Conservation (phyloP, 306 rosid genomes). For the Oxytropis ochrocephala region DNA sequence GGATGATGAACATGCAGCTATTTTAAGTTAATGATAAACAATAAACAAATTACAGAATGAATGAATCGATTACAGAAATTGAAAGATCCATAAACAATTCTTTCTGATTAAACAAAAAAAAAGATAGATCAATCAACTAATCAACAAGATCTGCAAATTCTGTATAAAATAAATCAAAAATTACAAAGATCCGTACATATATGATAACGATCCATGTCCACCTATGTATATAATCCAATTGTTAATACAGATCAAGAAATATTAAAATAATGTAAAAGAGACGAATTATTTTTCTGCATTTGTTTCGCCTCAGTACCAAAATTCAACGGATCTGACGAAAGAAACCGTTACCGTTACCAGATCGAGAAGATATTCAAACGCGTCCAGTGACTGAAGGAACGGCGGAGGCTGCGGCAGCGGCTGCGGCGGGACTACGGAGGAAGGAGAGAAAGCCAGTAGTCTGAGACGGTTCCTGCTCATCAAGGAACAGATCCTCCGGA, state of each 20-base stretch:
- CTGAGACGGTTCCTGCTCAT: constrained; percentile 48
- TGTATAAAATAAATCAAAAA: constrained; percentile 17
- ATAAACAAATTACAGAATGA: neutral
- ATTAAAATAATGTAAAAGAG: neutral
- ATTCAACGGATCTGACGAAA: constrained; percentile 19
- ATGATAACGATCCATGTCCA: constrained; percentile 17
- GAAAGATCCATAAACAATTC: constrained; percentile 27
- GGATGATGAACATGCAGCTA: neutral
- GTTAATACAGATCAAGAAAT: neutral
- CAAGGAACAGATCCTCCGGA: constrained; percentile 90
- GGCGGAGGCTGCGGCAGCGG: constrained; percentile 32
- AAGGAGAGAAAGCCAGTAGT: constrained; percentile 58
- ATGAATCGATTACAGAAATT: neutral
- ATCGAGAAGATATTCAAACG: constrained; percentile 25
- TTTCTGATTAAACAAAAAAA: too few relatives aligned
- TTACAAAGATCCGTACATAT: constrained; percentile 31
- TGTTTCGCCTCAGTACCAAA: neutral
- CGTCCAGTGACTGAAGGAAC: constrained; percentile 46
- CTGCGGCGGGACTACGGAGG: constrained; percentile 60
- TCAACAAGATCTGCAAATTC: constrained; percentile 2
- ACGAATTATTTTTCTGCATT: neutral
- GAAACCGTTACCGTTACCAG: neutral
- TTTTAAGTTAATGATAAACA: neutral
- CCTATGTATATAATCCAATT: constrained; percentile 19
- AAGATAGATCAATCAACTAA: constrained; percentile 33